Percentiles rank a stretch among this genome's conserved stretches.
These are phyloP conservation scores for Diaporthe vaccinii DNA, from an alignment of 2,329 filamentous ascomycete genomes.

Conservation along the genomic window DNA sequence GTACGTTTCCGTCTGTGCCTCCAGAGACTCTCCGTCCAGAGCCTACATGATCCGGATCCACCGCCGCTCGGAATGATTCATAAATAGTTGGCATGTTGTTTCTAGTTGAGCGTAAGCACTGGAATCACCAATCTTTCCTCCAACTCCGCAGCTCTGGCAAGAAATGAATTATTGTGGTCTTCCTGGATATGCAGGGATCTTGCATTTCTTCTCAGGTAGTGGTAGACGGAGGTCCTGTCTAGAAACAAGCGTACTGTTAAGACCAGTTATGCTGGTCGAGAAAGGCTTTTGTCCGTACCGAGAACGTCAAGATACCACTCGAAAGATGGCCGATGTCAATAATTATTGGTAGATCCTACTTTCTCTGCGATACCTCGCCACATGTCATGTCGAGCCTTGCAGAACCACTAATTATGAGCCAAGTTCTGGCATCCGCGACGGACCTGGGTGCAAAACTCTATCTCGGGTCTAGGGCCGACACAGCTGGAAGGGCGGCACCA, in stretches of 20 bases:
- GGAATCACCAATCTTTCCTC: accelerated
- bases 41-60: slow-evolving; percentile 10
- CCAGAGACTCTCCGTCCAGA: not conserved
- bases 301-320: not conserved
- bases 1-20: not conserved
- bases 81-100: slow-evolving; percentile 1
- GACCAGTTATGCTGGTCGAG: not conserved
- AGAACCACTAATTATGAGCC: too few relatives aligned
- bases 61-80: slow-evolving; percentile 10
- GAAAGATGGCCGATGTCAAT: too few relatives aligned
- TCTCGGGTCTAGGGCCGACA: not conserved
- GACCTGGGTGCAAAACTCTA: not conserved
- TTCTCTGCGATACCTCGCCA: not conserved
- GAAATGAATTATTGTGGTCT: not conserved
- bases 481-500: not conserved
- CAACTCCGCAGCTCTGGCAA: too few relatives aligned
- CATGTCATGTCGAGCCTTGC: not conserved
- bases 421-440: too few relatives aligned
- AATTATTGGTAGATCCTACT: not conserved
- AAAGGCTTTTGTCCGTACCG: not conserved
- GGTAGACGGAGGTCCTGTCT: not conserved
- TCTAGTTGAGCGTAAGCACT: not conserved
- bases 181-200: not conserved
- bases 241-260: not conserved
- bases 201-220: not conserved